These are phyloP conservation scores for Colletotrichum melonis DNA, from an alignment of 2,329 filamentous ascomycete species.

Conservation along the genomic window DNA sequence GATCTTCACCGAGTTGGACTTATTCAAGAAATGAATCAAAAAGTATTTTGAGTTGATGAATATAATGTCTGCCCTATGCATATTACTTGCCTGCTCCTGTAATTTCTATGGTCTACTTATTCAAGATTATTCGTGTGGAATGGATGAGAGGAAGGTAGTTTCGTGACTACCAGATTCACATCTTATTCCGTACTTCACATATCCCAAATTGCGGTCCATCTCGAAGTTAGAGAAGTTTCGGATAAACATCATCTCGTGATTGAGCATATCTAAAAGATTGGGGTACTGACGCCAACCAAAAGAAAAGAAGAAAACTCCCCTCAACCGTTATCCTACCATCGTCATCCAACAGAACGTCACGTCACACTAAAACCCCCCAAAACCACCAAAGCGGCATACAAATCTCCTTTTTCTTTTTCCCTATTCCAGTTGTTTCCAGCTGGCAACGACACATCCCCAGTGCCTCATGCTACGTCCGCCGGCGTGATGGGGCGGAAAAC, in stretches of 20 bases:
- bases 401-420: not conserved
- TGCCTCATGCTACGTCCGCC: conserved; percentile 32
- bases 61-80: not conserved
- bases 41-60: conserved; percentile 3
- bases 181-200: no score
- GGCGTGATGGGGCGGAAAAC: conserved; percentile 36
- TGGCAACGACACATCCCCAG: no score
- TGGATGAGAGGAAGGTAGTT: no score
- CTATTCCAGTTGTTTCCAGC: not conserved
- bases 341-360: not conserved
- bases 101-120: not conserved
- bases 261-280: not conserved
- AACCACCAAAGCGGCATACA: not conserved
- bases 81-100: not conserved
- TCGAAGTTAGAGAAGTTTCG: not conserved
- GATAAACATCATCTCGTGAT: not conserved
- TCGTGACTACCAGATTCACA: no score
- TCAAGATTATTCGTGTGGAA: not conserved
- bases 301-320: not conserved
- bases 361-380: not conserved
- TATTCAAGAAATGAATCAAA: conserved; percentile 27
- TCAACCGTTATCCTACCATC: not conserved
- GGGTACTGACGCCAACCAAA: not conserved
- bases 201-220: not conserved
- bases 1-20: conserved; percentile 17